Conservation (phyloP, 208 protist genomes). For the Angomonas ambiguus region DNA sequence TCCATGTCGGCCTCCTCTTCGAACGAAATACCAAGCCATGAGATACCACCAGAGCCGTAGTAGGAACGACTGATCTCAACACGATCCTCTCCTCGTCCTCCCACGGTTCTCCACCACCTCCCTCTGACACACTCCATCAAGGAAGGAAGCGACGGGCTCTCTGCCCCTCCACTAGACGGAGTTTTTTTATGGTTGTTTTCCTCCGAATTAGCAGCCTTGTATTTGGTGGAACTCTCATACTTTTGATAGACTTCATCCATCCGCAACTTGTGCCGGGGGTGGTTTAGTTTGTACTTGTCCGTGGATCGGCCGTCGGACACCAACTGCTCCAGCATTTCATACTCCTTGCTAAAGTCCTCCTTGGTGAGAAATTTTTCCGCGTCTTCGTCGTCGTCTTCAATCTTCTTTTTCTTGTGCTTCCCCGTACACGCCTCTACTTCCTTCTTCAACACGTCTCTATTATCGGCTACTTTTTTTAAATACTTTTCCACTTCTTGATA, state of each 20-base stretch:
- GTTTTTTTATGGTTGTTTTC: neutral
- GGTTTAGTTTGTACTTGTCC: slow-evolving; percentile 5
- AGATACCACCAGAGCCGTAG: slow-evolving; percentile 40
- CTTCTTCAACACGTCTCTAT: neutral
- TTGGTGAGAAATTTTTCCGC: neutral
- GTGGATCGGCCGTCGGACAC: neutral
- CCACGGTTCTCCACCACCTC: slow-evolving; percentile 45
- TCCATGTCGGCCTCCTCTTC: slow-evolving; percentile 24
- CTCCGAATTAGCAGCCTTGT: neutral
- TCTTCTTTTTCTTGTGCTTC: neutral
- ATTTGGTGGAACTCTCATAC: slow-evolving; percentile 2
- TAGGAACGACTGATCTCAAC: slow-evolving; percentile 78
- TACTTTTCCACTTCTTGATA: slow-evolving; percentile 17
- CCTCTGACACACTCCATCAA: slow-evolving; percentile 25
- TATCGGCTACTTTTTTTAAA: slow-evolving; percentile 10
- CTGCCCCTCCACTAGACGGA: neutral
- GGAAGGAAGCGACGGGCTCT: neutral
- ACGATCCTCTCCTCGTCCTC: slow-evolving; percentile 59
- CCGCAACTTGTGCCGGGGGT: neutral
- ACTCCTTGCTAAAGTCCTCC: neutral
- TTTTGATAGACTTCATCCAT: slow-evolving; percentile 2
- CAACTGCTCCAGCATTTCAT: neutral
- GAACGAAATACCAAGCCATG: slow-evolving; percentile 55
- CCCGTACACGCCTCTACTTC: neutral
- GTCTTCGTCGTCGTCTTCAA: neutral